These are phyloP conservation scores for Leucogyrophana mollusca DNA, from an alignment of 768 basidiomycete species.

Conservation along the genomic window DNA sequence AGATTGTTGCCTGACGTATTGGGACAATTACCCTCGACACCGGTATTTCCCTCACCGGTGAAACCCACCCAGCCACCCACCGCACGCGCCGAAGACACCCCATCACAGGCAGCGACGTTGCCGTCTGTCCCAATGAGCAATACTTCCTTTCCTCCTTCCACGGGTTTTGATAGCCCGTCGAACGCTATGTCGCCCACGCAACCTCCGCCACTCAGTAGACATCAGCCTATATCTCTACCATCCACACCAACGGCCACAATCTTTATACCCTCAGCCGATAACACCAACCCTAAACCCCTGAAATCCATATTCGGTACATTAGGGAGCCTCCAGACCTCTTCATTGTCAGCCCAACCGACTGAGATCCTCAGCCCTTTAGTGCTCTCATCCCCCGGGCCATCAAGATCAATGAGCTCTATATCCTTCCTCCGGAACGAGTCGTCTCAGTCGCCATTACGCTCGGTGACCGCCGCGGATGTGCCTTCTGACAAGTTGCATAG, in stretches of 20 bases:
- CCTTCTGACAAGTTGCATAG: slow-evolving; percentile 6
- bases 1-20: no score
- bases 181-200: slow-evolving; percentile 5
- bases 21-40: no score
- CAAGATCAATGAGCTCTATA: slow-evolving; percentile 11
- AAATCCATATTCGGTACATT: slow-evolving; percentile 20
- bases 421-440: slow-evolving; percentile 22
- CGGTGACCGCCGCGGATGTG: slow-evolving; percentile 11
- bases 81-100: no score
- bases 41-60: no score
- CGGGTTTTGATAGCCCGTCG: no score
- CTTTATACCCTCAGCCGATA: slow-evolving; percentile 13
- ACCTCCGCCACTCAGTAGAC: slow-evolving; percentile 29
- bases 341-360: slow-evolving; percentile 19
- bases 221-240: slow-evolving; percentile 31
- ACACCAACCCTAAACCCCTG: slow-evolving; percentile 7
- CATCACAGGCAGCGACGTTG: no score
- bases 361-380: slow-evolving; percentile 30
- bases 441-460: slow-evolving; percentile 21
- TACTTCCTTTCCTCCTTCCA: no score
- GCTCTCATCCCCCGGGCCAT: slow-evolving; percentile 21
- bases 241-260: slow-evolving; percentile 26
- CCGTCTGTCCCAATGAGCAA: no score
- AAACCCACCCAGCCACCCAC: no score
- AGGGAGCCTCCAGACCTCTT: slow-evolving; percentile 23